phyloP scores from a whole-genome alignment of 495 filamentous ascomycete species.

The Staphylotrichum tortipilum region DNA sequence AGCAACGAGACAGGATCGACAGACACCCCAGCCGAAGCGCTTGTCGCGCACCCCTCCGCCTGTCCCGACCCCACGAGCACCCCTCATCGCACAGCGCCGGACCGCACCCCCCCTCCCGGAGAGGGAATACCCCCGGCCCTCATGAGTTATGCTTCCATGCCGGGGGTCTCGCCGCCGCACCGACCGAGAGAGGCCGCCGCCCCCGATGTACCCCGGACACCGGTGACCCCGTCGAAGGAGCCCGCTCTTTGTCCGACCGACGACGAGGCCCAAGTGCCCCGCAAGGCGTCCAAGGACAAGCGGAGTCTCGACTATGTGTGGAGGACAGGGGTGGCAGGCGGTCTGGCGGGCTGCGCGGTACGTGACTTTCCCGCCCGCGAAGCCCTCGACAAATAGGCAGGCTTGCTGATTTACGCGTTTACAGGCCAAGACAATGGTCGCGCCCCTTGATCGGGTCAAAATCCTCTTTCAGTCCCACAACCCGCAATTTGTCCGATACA shows the following conservation, averaged over 20 bases:
- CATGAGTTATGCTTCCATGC: conserved; percentile 41
- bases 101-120: conserved; percentile 12
- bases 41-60: conserved; percentile 2
- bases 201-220: conserved; percentile 20
- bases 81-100: conserved; percentile 11
- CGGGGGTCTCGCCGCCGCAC: conserved; percentile 33
- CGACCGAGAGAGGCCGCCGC: conserved; percentile 23
- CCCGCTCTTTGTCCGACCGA: conserved; percentile 29
- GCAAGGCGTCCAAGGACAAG: conserved; percentile 43
- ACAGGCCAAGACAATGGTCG: conserved; percentile 91
- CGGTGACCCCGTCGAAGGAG: conserved; percentile 12
- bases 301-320: conserved; percentile 74
- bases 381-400: too few relatives aligned
- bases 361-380: conserved; percentile 15
- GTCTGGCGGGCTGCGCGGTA: conserved; percentile 81
- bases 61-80: background rate
- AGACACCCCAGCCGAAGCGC: too few relatives aligned
- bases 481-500: conserved; percentile 87
- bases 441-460: conserved; percentile 93
- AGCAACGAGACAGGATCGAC: too few relatives aligned
- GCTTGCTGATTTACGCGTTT: background rate
- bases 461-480: conserved; percentile 96
- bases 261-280: conserved; percentile 28
- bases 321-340: conserved; percentile 75
- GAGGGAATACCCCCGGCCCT: conserved; percentile 44